Evolutionary conservation across 2,329 filamentous ascomycete genomes (phyloP).

Genomic region (Pestalotiopsis fici): DNA sequence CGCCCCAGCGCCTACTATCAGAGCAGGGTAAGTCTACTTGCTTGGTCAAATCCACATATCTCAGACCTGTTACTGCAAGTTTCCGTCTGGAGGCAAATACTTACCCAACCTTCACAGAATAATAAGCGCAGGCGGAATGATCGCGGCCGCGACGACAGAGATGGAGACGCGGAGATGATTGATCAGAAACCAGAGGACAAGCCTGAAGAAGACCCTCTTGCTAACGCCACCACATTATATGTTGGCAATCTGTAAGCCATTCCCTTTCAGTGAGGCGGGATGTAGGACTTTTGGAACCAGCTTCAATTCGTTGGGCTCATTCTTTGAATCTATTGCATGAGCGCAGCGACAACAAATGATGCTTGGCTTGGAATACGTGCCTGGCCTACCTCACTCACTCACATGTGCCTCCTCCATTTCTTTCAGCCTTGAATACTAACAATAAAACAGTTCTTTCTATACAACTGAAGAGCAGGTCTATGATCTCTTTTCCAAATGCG

Average conservation of each 20-base stretch:
- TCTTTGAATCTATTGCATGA: no score
- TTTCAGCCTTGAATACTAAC: neutral
- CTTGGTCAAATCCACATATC: neutral
- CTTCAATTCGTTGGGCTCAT: no score
- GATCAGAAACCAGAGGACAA: conserved; percentile 49
- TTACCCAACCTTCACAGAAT: conserved; percentile 9
- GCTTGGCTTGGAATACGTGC: neutral
- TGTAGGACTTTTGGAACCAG: neutral
- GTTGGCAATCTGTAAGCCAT: conserved; percentile 84
- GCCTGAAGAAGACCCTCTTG: conserved; percentile 72
- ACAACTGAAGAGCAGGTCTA: conserved; percentile 99
- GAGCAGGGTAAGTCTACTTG: conserved; percentile 63
- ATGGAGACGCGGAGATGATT: conserved; percentile 53
- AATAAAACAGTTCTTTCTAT: conserved; percentile 76
- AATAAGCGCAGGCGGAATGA: conserved; percentile 70
- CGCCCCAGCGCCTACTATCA: conserved; percentile 93
- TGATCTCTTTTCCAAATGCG: conserved; percentile 93
- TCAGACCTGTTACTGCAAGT: neutral
- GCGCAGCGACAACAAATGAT: neutral
- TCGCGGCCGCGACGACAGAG: conserved; percentile 48
- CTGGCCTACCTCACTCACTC: neutral
- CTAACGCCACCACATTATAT: conserved; percentile 90
- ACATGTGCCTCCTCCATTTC: neutral
- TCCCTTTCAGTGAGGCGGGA: neutral
- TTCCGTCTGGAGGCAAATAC: neutral